Percentiles rank a stretch among this genome's conserved stretches.
Evolutionary conservation across 1,284 basidiomycete genomes (phyloP).

Genomic region (Melampsora abietis-canadensis): DNA sequence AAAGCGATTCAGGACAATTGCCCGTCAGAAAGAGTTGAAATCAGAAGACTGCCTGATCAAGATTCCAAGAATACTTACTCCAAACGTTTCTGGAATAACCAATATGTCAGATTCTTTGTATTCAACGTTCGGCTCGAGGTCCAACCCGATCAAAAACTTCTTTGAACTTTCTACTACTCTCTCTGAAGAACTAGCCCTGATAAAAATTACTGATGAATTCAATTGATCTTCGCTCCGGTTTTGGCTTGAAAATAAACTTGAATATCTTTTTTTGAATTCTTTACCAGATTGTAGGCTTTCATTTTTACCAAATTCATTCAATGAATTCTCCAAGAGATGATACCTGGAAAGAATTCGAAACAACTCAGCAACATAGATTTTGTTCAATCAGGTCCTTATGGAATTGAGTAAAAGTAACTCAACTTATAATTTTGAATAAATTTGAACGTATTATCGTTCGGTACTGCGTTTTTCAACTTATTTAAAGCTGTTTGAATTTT

Average conservation of each 20-base stretch:
- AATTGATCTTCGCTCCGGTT: no score
- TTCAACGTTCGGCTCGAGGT: background rate
- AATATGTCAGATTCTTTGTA: background rate
- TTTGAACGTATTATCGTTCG: background rate
- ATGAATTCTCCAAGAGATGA: constrained; percentile 1
- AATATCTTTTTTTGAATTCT: constrained; percentile 20
- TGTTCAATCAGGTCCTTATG: background rate
- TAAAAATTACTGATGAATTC: background rate
- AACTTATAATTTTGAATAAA: constrained; percentile 26
- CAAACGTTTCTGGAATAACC: constrained; percentile 19
- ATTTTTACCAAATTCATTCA: constrained; percentile 3
- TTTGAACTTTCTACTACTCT: constrained; percentile 21
- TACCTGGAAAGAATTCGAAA: background rate
- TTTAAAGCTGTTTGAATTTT: constrained; percentile 1
- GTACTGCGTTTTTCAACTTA: background rate
- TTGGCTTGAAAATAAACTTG: background rate
- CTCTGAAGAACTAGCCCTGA: constrained; percentile 24
- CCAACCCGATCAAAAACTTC: constrained; percentile 10
- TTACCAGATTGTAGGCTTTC: constrained; percentile 37
- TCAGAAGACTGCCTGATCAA: background rate
- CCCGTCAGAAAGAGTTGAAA: background rate
- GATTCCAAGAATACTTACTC: background rate
- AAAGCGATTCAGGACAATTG: no score
- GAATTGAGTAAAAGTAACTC: background rate
- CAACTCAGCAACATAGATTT: background rate